Evolutionary conservation across 768 basidiomycete species (phyloP), one percentile per base, ranked within the genome.

Genomic region (Leccinum barrowsii): DNA sequence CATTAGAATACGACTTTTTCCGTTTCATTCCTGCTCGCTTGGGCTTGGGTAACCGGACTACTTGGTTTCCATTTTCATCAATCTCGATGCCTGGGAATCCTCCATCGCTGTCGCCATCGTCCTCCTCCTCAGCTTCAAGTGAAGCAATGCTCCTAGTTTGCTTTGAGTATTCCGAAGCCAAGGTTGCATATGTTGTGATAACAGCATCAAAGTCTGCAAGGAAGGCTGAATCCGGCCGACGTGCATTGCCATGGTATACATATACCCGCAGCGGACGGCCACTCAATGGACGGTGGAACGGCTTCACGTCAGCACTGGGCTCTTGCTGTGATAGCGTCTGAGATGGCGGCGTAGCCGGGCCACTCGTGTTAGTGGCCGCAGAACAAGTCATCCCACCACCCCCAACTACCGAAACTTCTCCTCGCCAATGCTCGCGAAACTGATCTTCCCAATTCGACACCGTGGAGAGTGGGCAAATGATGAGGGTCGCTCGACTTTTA

Each of bases 401-500:
- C 19, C 95, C 94, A 55, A 89, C 79, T 44, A 97, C 88, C 22
- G 80, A 78, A 3, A 97, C 94, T 55, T 87, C 84, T 7, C 94
- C 94, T 62, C 83, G 84, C 94, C 94, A 98, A 71, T 99, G 97
- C 70, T 99, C 97, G 58, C 89, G 85, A 68, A 99, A 93, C 73
- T 99, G 97, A 57, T 96, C 93, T 75, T 99, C 97, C 97, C 97
- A 99, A 68, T 98, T 98, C 50, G 92, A 86, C 2, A 99, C 94
- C 5, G 97, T 99, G 11, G 93, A 94, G 37, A 99, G 80, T 7
- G 97, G 97, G 67, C 97, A 98, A 28, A 99, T 83, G 66, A 99
- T 92, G n/a, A 99, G 76, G 6, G 97, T 98, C 19, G 90, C 97
- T 34, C 94, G 85, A 65, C 89, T 92, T 64, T 85, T 88, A 35